These are phyloP conservation scores for Mycosarcoma mackinlayi DNA, from an alignment of 1,284 basidiomycete species.

Conservation along the genomic window DNA sequence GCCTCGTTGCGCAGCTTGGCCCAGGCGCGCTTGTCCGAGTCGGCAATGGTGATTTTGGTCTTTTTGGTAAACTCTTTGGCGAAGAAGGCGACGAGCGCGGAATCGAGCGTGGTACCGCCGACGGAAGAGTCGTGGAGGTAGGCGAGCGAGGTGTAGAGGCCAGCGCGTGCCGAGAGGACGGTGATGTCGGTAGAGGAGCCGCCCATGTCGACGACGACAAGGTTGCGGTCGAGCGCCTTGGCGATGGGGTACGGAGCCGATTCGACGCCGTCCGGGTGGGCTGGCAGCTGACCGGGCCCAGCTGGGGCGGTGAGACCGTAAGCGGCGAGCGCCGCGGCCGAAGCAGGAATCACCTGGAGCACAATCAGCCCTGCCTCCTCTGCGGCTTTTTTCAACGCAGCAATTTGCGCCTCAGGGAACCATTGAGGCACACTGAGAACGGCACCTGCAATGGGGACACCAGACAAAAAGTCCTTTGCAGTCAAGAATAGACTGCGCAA, in stretches of 20 bases:
- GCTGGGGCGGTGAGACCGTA: conserved; percentile 70
- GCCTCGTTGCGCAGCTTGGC: conserved; percentile 92
- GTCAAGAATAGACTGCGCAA: conserved; percentile 84
- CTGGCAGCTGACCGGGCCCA: conserved; percentile 69
- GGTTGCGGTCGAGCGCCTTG: conserved; percentile 72
- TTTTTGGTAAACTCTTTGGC: conserved; percentile 98
- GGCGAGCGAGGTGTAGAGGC: conserved; percentile 72
- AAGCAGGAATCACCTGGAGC: conserved; percentile 83
- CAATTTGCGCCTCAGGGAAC: conserved; percentile 78
- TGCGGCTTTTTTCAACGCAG: conserved; percentile 80
- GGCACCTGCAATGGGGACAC: conserved; percentile 79
- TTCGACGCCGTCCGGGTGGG: conserved; percentile 65
- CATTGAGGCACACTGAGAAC: conserved; percentile 85
- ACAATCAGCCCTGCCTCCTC: conserved; percentile 81
- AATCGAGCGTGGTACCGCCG: conserved; percentile 79
- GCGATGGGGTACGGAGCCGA: conserved; percentile 69
- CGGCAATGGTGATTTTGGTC: conserved; percentile 79
- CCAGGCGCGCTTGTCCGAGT: conserved; percentile 78
- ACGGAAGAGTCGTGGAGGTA: conserved; percentile 71
- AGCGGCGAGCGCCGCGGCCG: conserved; percentile 77
- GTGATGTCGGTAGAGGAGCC: conserved; percentile 73
- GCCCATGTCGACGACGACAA: conserved; percentile 74
- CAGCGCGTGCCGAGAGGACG: conserved; percentile 72
- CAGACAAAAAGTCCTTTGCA: conserved; percentile 90
- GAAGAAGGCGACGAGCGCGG: conserved; percentile 88